These are phyloP conservation scores for Chenopodium formosanum DNA, from an alignment of 148 eudicot species.

Conservation along the genomic window DNA sequence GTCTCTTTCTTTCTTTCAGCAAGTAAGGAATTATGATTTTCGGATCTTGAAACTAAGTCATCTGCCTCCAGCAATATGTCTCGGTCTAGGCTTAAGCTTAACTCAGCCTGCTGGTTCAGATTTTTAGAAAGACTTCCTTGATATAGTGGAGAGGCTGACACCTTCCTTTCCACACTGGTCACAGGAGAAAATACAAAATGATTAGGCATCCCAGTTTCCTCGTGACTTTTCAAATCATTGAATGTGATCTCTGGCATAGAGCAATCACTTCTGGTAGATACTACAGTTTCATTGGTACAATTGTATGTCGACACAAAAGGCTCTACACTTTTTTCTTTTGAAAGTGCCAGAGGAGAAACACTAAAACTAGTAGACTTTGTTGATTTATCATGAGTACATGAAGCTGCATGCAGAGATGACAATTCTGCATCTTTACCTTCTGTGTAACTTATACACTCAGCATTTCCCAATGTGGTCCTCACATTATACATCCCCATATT, in stretches of 20 bases:
- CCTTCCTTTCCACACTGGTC: conserved; percentile 26
- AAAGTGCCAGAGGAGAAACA: conserved; percentile 39
- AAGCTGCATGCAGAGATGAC: conserved; percentile 13
- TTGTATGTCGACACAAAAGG: conserved; percentile 23
- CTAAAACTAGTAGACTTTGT: conserved; percentile 4
- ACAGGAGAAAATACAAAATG: conserved; percentile 29
- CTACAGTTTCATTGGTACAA: conserved; percentile 24
- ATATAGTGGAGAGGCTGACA: conserved; percentile 29
- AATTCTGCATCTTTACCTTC: conserved; percentile 31
- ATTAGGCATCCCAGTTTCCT: conserved; percentile 18
- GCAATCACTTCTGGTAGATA: conserved; percentile 32
- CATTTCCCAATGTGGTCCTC: conserved; percentile 24
- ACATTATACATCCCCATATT: conserved; percentile 17
- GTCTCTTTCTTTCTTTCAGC: conserved; percentile 17
- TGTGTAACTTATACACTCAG: conserved; percentile 23
- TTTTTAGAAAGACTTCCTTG: conserved; percentile 27
- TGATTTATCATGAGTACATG: conserved; percentile 11
- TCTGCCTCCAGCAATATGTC: conserved; percentile 26
- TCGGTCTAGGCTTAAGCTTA: conserved; percentile 18
- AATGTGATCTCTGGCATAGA: conserved; percentile 31
- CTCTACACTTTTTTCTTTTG: conserved; percentile 33
- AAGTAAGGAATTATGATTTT: conserved; percentile 28
- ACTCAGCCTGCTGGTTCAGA: conserved; percentile 21
- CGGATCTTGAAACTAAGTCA: conserved; percentile 21
- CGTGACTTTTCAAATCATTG: conserved; percentile 27